Evolutionary conservation across 2,329 filamentous ascomycete species (phyloP).

Genomic region (Hypoxylon sp.): DNA sequence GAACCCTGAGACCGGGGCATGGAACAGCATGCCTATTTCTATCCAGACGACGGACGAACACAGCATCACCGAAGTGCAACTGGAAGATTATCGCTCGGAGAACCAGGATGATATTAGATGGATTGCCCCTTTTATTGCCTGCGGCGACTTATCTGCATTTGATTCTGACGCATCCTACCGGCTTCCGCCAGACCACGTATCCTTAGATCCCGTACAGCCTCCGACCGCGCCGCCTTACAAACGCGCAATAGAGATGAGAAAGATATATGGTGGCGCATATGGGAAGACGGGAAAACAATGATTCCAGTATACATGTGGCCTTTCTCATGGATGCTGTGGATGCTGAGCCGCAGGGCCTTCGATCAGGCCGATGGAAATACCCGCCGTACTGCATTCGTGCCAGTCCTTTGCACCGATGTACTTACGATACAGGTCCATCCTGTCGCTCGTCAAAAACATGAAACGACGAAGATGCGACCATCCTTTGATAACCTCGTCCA

Average conservation of each 20-base stretch:
- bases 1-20: slow-evolving; percentile 54
- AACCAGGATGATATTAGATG: slow-evolving; percentile 65
- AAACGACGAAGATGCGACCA: slow-evolving; percentile 64
- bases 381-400: slow-evolving; percentile 54
- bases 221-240: slow-evolving; percentile 97
- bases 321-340: slow-evolving; percentile 5
- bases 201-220: slow-evolving; percentile 90
- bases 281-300: slow-evolving; percentile 62
- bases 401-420: slow-evolving; percentile 56
- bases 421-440: slow-evolving; percentile 55
- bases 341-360: slow-evolving; percentile 37
- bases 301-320: not conserved
- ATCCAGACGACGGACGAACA: slow-evolving; percentile 38
- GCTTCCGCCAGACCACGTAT: slow-evolving; percentile 84
- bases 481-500: slow-evolving; percentile 55
- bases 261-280: slow-evolving; percentile 77
- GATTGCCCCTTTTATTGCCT: slow-evolving; percentile 97
- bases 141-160: slow-evolving; percentile 91
- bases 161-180: slow-evolving; percentile 96
- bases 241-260: slow-evolving; percentile 84
- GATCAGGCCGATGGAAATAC: slow-evolving; percentile 43
- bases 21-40: slow-evolving; percentile 47
- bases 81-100: slow-evolving; percentile 55
- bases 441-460: slow-evolving; percentile 59
- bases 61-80: slow-evolving; percentile 56